phyloP scores from a whole-genome alignment of 1,139 yeast species.

The Lodderomyces oxycetoniae region DNA sequence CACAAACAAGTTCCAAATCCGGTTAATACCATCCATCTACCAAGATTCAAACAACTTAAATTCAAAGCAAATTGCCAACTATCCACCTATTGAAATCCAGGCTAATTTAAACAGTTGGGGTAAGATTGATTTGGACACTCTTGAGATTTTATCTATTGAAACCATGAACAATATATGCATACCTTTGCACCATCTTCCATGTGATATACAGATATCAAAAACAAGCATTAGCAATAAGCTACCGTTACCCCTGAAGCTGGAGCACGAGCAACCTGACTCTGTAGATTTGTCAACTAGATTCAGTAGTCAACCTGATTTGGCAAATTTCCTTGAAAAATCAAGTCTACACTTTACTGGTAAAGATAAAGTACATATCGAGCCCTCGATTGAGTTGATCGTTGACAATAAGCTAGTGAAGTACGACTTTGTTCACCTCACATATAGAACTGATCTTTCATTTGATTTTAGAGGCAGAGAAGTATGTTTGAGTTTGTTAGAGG shows the following conservation, averaged over 20 bases:
- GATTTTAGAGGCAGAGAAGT: conserved; percentile 30
- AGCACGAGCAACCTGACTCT: conserved; percentile 2
- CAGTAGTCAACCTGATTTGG: conserved; percentile 44
- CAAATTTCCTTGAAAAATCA: conserved; percentile 33
- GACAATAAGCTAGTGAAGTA: conserved; percentile 37
- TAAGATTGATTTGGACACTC: conserved; percentile 36
- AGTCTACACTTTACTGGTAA: conserved; percentile 38
- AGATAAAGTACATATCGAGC: conserved; percentile 25
- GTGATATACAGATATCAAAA: conserved; percentile 46
- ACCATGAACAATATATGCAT: conserved; percentile 40
- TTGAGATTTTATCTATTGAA: conserved; percentile 44
- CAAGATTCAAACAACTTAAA: conserved; percentile 13
- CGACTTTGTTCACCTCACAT: conserved; percentile 37
- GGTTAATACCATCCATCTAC: conserved; percentile 45
- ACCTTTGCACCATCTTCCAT: conserved; percentile 33
- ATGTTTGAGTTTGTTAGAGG: conserved; percentile 49
- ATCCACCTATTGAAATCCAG: conserved; percentile 57
- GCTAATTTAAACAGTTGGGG: conserved; percentile 37
- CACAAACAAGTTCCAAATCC: conserved; percentile 40
- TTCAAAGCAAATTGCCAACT: conserved; percentile 18
- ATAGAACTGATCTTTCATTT: conserved; percentile 44
- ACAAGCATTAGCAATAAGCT: conserved; percentile 36
- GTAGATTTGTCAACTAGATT: neutral
- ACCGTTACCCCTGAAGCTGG: neutral
- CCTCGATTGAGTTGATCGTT: conserved; percentile 32